These are phyloP conservation scores for Arthrinium puccinioides DNA, from an alignment of 2,329 filamentous ascomycete species.

Conservation along the genomic window DNA sequence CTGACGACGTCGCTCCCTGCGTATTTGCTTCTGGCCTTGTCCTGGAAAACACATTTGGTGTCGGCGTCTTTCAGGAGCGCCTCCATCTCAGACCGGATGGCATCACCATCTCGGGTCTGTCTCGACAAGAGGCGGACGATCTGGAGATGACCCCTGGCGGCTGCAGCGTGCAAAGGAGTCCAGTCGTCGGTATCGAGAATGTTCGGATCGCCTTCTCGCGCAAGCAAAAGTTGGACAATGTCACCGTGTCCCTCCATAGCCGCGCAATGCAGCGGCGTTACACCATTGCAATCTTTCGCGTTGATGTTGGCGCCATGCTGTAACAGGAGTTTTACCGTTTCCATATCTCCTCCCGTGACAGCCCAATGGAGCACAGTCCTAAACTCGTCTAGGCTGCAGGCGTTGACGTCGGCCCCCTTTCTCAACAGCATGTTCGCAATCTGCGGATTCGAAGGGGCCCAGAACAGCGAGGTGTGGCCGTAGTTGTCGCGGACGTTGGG, in stretches of 20 bases:
- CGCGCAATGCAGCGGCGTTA: neutral
- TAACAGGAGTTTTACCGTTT: neutral
- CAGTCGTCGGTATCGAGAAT: neutral
- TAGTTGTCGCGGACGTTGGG: neutral
- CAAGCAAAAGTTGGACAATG: neutral
- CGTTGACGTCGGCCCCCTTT: neutral
- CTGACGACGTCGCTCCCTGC: neutral
- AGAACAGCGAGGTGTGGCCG: neutral
- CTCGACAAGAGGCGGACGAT: neutral
- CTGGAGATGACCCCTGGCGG: neutral
- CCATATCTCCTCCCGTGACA: neutral
- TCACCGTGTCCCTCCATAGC: neutral
- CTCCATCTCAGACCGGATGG: neutral
- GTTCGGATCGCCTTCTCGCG: neutral
- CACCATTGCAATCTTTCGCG: neutral
- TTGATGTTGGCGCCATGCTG: neutral
- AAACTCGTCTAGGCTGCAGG: neutral
- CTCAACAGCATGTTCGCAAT: neutral
- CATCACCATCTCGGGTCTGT: neutral
- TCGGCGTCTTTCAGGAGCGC: neutral
- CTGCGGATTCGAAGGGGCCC: neutral
- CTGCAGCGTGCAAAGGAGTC: neutral
- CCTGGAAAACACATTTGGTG: neutral
- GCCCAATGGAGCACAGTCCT: neutral
- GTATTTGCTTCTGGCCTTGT: neutral